Base-by-base conservation (phyloP, 192 early-diverging fungal species). In the Linderina pennispora region DNA sequence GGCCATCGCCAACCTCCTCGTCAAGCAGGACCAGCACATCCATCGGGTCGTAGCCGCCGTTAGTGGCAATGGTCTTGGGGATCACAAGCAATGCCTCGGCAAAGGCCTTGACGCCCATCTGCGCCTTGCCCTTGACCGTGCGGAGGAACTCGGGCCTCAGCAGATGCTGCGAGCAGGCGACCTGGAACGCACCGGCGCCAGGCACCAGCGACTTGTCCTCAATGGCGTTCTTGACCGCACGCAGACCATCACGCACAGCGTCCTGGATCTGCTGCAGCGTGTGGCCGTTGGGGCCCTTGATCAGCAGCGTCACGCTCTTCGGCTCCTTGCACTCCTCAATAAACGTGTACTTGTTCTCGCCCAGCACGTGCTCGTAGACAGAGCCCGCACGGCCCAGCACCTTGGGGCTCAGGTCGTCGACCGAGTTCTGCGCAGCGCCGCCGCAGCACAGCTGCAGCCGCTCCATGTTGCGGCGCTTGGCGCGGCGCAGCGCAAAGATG, bases 401-500 rank as follows among this genome's bases (percentile, higher is more conserved):
- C 5, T 79, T 73, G 19, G 83, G 80, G 2, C 79, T 79, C 58
- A 99, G 79, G 54, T 99, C 97, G 48, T 99, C 94, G 15, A 99
- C 94, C 7, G 93, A 96, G 80, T 99, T 99, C 61, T 98, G 93
- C 24, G 92, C 94, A 25, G 79, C 53, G 54, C 97, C 97, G 45
- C 94, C 95, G 62, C 91, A 93, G 48, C 85, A 86, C 49, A 99
- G 68, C 68, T 98, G 94, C 40, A 99, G 80, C 32, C 95, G 84
- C 74, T 99, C 97, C 94, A 98, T 98, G 78, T 99, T 99, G 68
- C 97, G 84, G 63, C 97, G 81, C 82, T 99, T 99, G 44, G 94
- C 97, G 36, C 97, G 80, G 43, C 97, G 84, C 32, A 99, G 77
- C 8, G 92, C 94, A 36, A 99, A 58, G 66, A 99, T 98, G 44